A percentile compares a stretch with the other conserved stretches of the same genome.
Evolutionary conservation across 2,329 filamentous ascomycete genomes (phyloP).

Genomic region (Epicoccum sorghinum): DNA sequence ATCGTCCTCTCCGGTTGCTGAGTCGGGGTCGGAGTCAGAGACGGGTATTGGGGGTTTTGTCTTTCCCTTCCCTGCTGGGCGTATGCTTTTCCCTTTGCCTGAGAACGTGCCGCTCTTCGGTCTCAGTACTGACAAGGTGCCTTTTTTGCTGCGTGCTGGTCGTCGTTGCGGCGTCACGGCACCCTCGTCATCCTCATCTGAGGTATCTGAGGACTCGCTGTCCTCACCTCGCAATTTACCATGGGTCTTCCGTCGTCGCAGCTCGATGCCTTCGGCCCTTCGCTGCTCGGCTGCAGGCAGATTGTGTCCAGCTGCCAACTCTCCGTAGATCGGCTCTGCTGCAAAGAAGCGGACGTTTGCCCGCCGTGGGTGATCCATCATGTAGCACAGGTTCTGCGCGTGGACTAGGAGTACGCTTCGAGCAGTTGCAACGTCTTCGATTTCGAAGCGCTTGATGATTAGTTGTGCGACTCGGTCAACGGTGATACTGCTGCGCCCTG

Average conservation of each 20-base stretch:
- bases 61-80: constrained; percentile 29
- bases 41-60: constrained; percentile 27
- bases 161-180: constrained; percentile 31
- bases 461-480: constrained; percentile 42
- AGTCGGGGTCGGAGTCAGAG: constrained; percentile 22
- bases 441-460: constrained; percentile 45
- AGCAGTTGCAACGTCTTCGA: constrained; percentile 43
- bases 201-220: constrained; percentile 31
- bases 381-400: constrained; percentile 45
- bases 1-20: constrained; percentile 28
- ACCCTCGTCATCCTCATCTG: constrained; percentile 30
- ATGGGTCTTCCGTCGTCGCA: constrained; percentile 40
- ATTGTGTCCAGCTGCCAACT: constrained; percentile 34
- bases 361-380: constrained; percentile 46
- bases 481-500: constrained; percentile 40
- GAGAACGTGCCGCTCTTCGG: constrained; percentile 45
- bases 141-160: constrained; percentile 31
- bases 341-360: constrained; percentile 37
- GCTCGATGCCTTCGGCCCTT: constrained; percentile 36
- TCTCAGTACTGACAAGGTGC: constrained; percentile 42
- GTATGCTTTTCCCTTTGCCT: constrained; percentile 41
- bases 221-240: constrained; percentile 30
- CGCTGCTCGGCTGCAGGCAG: constrained; percentile 39
- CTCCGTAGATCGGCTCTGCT: constrained; percentile 42
- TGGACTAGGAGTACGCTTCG: constrained; percentile 44